Evolutionary conservation across 768 basidiomycete genomes (phyloP).

Genomic region (Xerocomus spinulosus): DNA sequence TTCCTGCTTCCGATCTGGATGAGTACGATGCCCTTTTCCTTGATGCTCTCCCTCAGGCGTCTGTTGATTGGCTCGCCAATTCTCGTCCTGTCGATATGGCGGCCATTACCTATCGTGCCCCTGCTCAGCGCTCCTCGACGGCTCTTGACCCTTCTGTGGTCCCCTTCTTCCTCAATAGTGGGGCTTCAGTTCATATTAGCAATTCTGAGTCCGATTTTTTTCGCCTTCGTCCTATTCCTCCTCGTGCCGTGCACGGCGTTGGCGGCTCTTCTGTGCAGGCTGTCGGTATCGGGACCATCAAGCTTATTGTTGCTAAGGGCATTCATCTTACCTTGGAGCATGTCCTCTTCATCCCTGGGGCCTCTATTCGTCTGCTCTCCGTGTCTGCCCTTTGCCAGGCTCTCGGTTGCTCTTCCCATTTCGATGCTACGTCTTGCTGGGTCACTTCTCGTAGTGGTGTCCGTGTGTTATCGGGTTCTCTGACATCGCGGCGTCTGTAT

Average conservation of each 20-base stretch:
- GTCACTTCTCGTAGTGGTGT: not conserved
- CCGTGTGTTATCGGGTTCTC: not conserved
- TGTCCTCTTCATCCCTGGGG: slow-evolving; percentile 21
- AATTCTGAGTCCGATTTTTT: slow-evolving; percentile 13
- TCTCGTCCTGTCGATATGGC: not conserved
- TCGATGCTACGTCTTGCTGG: slow-evolving; percentile 13
- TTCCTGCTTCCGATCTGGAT: not conserved
- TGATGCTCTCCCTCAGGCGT: not conserved
- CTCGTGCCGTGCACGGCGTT: slow-evolving; percentile 10
- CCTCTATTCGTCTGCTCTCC: slow-evolving; percentile 24
- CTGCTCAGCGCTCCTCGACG: not conserved
- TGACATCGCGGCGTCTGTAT: not conserved
- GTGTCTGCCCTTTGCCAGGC: slow-evolving; percentile 15
- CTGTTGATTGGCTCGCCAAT: not conserved
- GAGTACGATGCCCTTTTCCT: not conserved
- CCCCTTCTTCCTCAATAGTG: slow-evolving; percentile 7
- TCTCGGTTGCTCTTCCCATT: slow-evolving; percentile 8
- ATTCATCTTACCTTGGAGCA: slow-evolving; percentile 12
- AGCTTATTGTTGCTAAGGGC: slow-evolving; percentile 1
- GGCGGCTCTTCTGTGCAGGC: slow-evolving; percentile 16
- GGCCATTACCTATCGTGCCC: not conserved
- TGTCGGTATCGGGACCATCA: slow-evolving; percentile 12
- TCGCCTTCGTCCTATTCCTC: slow-evolving; percentile 7
- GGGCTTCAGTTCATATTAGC: slow-evolving; percentile 13
- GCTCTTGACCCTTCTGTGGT: not conserved